Percentiles rank a stretch among this genome's conserved stretches.
Conservation (phyloP, 441 rosid genomes). For the Populus tomentosa region DNA sequence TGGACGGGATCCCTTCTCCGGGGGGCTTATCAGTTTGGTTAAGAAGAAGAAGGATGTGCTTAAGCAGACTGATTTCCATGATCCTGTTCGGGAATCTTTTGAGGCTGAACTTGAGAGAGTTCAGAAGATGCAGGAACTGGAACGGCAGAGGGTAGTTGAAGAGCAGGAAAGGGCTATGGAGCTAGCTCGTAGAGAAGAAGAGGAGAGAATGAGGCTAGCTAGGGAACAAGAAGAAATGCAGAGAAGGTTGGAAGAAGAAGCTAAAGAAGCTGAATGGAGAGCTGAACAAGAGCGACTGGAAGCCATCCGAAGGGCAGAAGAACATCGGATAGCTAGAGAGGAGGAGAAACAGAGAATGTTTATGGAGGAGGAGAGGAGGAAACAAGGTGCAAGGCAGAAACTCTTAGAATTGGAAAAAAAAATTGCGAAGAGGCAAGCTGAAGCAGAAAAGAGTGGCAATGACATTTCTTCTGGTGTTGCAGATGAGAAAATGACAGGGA, state of each 20-base stretch:
- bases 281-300: slow-evolving; percentile 81
- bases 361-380: slow-evolving; percentile 96
- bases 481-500: slow-evolving; percentile 44
- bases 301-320: slow-evolving; percentile 69
- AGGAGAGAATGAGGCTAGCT: slow-evolving; percentile 65
- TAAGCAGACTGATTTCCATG: slow-evolving; percentile 79
- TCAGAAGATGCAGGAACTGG: slow-evolving; percentile 94
- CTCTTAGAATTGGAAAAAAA: slow-evolving; percentile 91
- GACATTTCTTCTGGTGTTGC: slow-evolving; percentile 39
- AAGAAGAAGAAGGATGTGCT: slow-evolving; percentile 77
- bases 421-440: slow-evolving; percentile 83
- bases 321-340: slow-evolving; percentile 80
- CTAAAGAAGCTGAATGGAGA: slow-evolving; percentile 84
- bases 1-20: slow-evolving; percentile 66
- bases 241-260: slow-evolving; percentile 80
- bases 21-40: slow-evolving; percentile 60
- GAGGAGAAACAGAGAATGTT: slow-evolving; percentile 74
- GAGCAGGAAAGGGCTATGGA: slow-evolving; percentile 87
- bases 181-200: slow-evolving; percentile 81
- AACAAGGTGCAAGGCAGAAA: slow-evolving; percentile 91
- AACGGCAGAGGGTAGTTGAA: slow-evolving; percentile 61
- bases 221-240: slow-evolving; percentile 75
- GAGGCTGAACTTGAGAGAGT: slow-evolving; percentile 99
- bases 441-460: slow-evolving; percentile 41
- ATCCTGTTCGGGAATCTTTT: slow-evolving; percentile 93